A percentile compares a stretch with the other conserved stretches of the same genome.
Evolutionary conservation across 169 alveolate species (phyloP).

Genomic region (Plasmodium relictum): DNA sequence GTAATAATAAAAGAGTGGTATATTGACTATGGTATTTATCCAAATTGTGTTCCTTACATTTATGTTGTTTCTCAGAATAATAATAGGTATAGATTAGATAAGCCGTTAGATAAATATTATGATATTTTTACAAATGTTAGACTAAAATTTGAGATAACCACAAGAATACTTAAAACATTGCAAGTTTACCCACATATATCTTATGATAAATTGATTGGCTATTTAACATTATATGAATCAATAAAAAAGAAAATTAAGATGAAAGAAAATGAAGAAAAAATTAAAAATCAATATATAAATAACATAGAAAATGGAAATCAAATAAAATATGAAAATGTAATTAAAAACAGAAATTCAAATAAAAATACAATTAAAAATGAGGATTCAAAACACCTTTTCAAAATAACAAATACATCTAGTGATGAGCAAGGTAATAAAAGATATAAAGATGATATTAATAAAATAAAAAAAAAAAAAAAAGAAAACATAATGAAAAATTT

Average conservation of each 20-base stretch:
- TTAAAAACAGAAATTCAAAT: neutral
- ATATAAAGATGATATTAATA: neutral
- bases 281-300: neutral
- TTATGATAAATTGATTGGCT: slow-evolving; percentile 10
- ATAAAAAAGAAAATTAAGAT: neutral
- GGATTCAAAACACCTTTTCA: no score
- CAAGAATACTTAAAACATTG: slow-evolving; percentile 21
- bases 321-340: neutral
- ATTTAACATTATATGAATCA: slow-evolving; percentile 18
- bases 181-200: slow-evolving; percentile 21
- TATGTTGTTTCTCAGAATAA: slow-evolving; percentile 31
- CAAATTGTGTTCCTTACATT: slow-evolving; percentile 27
- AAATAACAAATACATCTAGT: neutral
- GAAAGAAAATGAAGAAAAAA: neutral
- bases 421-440: neutral
- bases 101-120: slow-evolving; percentile 8
- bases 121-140: slow-evolving; percentile 18
- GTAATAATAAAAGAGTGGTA: slow-evolving; percentile 44
- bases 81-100: slow-evolving; percentile 19
- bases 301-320: neutral
- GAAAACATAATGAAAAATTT: neutral
- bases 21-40: slow-evolving; percentile 26
- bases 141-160: slow-evolving; percentile 37
- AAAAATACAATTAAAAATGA: neutral
- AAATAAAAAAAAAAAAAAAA: neutral